Conservation (phyloP, 2,329 filamentous ascomycete species). For the Trichoderma sp. region DNA sequence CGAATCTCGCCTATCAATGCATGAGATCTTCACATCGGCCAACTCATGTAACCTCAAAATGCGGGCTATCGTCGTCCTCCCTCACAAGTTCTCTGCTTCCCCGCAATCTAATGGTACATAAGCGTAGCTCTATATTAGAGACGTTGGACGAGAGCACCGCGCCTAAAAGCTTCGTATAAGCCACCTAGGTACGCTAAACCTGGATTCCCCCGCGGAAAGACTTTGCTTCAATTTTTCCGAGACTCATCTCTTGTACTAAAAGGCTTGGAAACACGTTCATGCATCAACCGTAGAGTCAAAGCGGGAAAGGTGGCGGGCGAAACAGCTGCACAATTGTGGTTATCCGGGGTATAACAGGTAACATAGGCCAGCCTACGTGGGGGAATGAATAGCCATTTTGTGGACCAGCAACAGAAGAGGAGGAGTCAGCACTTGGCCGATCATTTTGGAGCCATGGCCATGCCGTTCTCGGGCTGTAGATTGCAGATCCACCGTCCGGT, state of each 20-base stretch:
- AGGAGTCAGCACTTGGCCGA: background rate
- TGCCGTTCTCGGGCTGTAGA: background rate
- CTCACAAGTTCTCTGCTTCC: background rate
- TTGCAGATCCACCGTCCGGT: background rate
- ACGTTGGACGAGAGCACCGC: background rate
- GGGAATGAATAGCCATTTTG: background rate
- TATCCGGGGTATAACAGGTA: background rate
- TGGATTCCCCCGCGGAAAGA: background rate
- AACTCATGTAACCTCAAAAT: slow-evolving; percentile 13
- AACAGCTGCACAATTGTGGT: background rate
- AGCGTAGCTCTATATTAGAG: background rate
- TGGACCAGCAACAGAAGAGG: background rate
- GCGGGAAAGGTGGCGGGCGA: background rate
- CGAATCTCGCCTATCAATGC: background rate
- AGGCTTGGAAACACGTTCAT: background rate
- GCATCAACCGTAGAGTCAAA: background rate
- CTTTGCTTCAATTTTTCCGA: background rate
- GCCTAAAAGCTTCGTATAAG: slow-evolving; percentile 6
- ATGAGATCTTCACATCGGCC: slow-evolving; percentile 1
- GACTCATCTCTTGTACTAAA: background rate
- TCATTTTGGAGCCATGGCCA: background rate
- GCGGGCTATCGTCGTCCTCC: background rate
- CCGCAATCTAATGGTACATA: background rate
- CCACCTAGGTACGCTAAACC: background rate
- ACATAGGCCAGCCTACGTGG: slow-evolving; percentile 12